These are phyloP conservation scores for Emmonsiellopsis sp. DNA, from an alignment of 2,329 filamentous ascomycete genomes.

Conservation along the genomic window DNA sequence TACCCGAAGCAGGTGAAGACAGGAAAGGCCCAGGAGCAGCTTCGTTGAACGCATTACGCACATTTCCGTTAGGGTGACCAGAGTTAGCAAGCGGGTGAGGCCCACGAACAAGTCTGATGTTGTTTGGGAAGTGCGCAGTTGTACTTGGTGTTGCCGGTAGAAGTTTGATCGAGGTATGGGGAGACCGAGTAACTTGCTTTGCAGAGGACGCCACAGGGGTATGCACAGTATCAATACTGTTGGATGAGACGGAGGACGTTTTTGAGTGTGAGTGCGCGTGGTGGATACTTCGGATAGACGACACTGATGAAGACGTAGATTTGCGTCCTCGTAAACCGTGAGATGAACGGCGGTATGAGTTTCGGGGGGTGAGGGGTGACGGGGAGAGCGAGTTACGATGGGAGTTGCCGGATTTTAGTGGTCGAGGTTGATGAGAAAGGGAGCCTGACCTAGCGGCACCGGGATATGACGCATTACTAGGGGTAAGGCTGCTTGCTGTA, in stretches of 20 bases:
- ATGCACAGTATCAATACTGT: constrained; percentile 58
- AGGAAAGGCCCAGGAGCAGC: constrained; percentile 25
- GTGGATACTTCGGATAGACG: constrained; percentile 83
- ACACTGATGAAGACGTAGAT: constrained; percentile 91
- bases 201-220: constrained; percentile 58
- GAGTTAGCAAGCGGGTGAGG: constrained; percentile 12
- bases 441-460: constrained; percentile 31
- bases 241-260: constrained; percentile 83
- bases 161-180: constrained; percentile 90
- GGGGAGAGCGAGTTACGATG: constrained; percentile 72
- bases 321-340: constrained; percentile 80
- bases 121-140: constrained; percentile 66
- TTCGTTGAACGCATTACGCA: constrained; percentile 29
- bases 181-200: constrained; percentile 51
- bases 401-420: constrained; percentile 23
- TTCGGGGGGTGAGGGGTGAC: constrained; percentile 77
- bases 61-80: constrained; percentile 16
- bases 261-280: constrained; percentile 87
- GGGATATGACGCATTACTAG: constrained; percentile 33
- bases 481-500: constrained; percentile 31
- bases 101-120: constrained; percentile 63
- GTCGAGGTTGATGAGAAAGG: constrained; percentile 24
- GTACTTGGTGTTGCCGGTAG: constrained; percentile 76
- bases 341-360: constrained; percentile 73
- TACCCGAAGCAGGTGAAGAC: constrained; percentile 31